These are phyloP conservation scores for Xylaria castorea DNA, from an alignment of 495 filamentous ascomycete genomes.

Conservation along the genomic window DNA sequence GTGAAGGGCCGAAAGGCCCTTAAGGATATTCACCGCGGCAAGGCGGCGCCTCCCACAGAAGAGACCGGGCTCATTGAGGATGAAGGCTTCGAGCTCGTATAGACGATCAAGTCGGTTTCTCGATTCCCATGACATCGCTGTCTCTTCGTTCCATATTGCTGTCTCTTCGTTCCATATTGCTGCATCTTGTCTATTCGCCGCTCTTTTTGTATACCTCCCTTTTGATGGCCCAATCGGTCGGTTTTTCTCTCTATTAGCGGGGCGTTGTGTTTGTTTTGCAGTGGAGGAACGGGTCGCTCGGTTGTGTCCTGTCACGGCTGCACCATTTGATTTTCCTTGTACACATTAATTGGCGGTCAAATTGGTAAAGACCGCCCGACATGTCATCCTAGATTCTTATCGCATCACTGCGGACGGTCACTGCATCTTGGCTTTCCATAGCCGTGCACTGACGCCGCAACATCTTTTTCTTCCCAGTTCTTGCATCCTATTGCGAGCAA, in stretches of 20 bases:
- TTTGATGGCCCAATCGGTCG: constrained; percentile 4
- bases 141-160: not conserved
- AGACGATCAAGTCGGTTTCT: constrained; percentile 18
- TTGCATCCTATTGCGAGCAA: constrained; percentile 33
- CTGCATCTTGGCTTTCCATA: not conserved
- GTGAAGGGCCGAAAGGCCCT: constrained; percentile 53
- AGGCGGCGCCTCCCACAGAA: constrained; percentile 22
- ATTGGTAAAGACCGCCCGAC: not conserved
- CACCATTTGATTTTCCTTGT: not conserved
- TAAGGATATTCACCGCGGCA: constrained; percentile 43
- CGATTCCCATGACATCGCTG: not conserved
- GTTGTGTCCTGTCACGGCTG: not conserved
- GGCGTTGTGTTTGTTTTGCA: constrained; percentile 3
- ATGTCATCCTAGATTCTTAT: constrained; percentile 10
- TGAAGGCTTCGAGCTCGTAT: constrained; percentile 56
- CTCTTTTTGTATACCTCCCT: not conserved
- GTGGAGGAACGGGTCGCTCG: not conserved
- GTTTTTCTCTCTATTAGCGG: constrained; percentile 13
- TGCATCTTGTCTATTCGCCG: not conserved
- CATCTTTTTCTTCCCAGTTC: constrained; percentile 28
- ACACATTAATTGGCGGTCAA: constrained; percentile 8
- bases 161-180: not conserved
- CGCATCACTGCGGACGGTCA: constrained; percentile 12
- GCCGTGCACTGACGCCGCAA: constrained; percentile 15
- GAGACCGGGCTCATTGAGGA: constrained; percentile 43